Evolutionary conservation across 768 basidiomycete genomes (phyloP), one percentile per base, ranked within the genome.

Genomic region (Artomyces pyxidatus): DNA sequence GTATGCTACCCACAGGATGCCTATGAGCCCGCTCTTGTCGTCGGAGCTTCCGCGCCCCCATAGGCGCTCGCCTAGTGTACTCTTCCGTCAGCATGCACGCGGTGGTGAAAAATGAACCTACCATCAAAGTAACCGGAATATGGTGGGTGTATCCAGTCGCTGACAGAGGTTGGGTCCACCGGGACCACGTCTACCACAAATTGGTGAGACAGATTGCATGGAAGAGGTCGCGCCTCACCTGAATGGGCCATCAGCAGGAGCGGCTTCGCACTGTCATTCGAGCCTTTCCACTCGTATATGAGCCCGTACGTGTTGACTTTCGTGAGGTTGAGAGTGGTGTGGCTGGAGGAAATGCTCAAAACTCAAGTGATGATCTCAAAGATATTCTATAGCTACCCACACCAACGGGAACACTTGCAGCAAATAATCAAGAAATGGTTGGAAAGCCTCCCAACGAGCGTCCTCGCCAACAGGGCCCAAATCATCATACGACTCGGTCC

Each of bases 51-150:
- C 67, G 23, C 67, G 60, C 16, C 66, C 66, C 65, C 65, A 66
- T 23, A 68, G 49, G 27, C 47, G 54, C 45, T 64, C 49, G 21
- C 65, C 63, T 60, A 25, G 1, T 4, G 2, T 19, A 4, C 9
- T 21, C 0, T n/a, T n/a, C 8, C 11, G 48, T 27, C 22, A 17
- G 23, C 3, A 42, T 25, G n/a, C 28, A 22, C 3, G 4, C 2
- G 46, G 22, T 23, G n/a, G 16, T 23, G 40, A 52, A 32, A 0
- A 28, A 22, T 25, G 6, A 12, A 46, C 11, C 41, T 21, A 73
- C 80, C 80, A 52, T 82, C 80, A 54, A 70, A 81, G 48, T 72
- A 59, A 0, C 84, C 84, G 22, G 78, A 81, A 58, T 77, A 85
- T 3, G 83, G 80, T 3, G 81, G 79, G 48, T 80, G 56, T 5